Base-by-base conservation (phyloP, 2,329 filamentous ascomycete genomes). In the Alternaria sp. region DNA sequence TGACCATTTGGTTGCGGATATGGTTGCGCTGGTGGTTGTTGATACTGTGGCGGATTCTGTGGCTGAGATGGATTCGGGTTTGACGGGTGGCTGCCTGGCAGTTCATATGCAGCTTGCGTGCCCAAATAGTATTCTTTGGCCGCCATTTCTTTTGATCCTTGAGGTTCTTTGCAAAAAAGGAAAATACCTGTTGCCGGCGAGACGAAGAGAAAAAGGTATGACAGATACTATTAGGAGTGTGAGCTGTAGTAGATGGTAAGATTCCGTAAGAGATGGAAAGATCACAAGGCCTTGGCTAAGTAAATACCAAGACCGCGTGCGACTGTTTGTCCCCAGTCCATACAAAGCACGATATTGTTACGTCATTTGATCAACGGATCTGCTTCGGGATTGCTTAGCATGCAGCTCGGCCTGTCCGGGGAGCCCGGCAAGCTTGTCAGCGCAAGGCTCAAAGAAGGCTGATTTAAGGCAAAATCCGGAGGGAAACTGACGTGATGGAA, bases 101-200 rank as follows among this genome's bases (percentile, higher is more conserved):
- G 59, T 54, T 68, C 59, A 31, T 71, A 64, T 9, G 66, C 64
- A 40, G 51, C 66, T 33, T 61, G 58, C 24, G 68, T 70, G 56
- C 70, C 71, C 13, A 65, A 49, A 56, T 72, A 77, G 62, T 77
- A 76, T 55, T 76, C 74, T 50, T 69, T 61, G 40, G 74, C 70
- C 62, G 74, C 71, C 73, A 76, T 77, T 13, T 55, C 45, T 54
- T 48, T n/a, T 34, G 39, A 1, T 4, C 26, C 10, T 42, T 7
- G 2, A 21, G 37, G 17, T 45, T 36, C 3, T 31, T 48, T 24
- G 17, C 49, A 46, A 41, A 36, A 44, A 33, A 31, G 34, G 37
- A 36, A 17, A 44, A 33, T 28, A 31, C 28, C 36, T 45, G 36
- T 13, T 36, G 21, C 5, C 44, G 29, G 26, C 5, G 13, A 10